These are phyloP conservation scores for Termitomyces sp. DNA, from an alignment of 768 basidiomycete species.

Conservation along the genomic window DNA sequence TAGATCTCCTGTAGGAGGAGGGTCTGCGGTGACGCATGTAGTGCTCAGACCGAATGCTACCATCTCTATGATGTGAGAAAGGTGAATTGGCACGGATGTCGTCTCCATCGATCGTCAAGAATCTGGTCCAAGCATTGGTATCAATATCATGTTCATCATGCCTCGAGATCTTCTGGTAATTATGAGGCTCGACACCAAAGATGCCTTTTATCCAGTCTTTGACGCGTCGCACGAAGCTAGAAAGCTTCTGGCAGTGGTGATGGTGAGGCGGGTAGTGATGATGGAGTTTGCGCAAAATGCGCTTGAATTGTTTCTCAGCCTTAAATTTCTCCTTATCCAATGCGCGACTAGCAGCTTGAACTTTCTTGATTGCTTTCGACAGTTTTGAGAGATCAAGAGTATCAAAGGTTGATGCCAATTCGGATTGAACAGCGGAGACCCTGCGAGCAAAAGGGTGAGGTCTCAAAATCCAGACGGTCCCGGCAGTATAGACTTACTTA, in stretches of 20 bases:
- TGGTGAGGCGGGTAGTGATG: slow-evolving; percentile 17
- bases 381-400: slow-evolving; percentile 36
- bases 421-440: slow-evolving; percentile 42
- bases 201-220: slow-evolving; percentile 31
- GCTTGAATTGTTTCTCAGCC: slow-evolving; percentile 47
- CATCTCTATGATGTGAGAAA: slow-evolving; percentile 1
- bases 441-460: slow-evolving; percentile 20
- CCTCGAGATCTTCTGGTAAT: slow-evolving; percentile 5
- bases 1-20: neutral
- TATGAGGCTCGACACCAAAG: slow-evolving; percentile 31
- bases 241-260: slow-evolving; percentile 16
- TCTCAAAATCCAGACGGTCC: neutral
- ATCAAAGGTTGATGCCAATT: slow-evolving; percentile 9
- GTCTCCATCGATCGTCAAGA: slow-evolving; percentile 19
- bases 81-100: slow-evolving; percentile 6
- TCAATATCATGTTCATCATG: neutral
- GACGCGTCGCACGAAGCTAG: slow-evolving; percentile 16
- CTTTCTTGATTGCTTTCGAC: slow-evolving; percentile 35
- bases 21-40: neutral
- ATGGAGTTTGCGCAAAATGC: slow-evolving; percentile 35
- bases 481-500: slow-evolving; percentile 32
- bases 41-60: neutral
- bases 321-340: slow-evolving; percentile 55
- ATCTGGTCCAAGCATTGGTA: slow-evolving; percentile 26
- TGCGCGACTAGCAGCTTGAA: slow-evolving; percentile 45